phyloP scores from a whole-genome alignment of 495 filamentous ascomycete species.

The Aspergillus steynii region DNA sequence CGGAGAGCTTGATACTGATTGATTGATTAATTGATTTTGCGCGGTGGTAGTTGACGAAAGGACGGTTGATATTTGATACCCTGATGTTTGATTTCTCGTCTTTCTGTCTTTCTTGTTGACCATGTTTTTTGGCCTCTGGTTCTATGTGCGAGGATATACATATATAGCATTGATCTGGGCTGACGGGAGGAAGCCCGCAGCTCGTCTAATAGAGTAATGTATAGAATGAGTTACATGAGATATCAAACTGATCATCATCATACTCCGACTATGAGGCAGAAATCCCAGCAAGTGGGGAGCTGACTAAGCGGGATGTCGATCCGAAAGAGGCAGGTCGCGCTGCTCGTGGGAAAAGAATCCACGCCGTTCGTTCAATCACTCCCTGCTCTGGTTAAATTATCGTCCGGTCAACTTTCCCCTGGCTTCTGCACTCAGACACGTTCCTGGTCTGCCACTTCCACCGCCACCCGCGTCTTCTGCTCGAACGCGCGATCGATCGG shows the following conservation, averaged over 20 bases:
- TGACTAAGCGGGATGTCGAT: background rate
- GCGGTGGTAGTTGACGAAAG: background rate
- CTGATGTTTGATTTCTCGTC: constrained; percentile 18
- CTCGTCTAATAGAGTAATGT: background rate
- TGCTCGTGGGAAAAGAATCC: background rate
- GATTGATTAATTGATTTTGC: constrained; percentile 2
- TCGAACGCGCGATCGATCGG: no score
- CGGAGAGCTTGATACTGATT: constrained; percentile 51
- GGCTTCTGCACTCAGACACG: no score
- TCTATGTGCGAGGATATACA: constrained; percentile 12
- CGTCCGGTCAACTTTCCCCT: no score
- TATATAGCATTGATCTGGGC: constrained; percentile 2
- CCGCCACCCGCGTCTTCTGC: no score
- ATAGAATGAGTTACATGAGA: background rate
- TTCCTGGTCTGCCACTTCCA: no score
- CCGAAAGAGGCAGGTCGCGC: background rate
- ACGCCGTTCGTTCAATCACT: no score
- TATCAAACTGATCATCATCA: no score
- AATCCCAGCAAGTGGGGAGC: background rate
- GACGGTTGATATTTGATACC: constrained; percentile 21
- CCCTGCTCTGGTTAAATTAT: no score
- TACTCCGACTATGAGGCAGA: background rate
- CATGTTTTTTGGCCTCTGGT: background rate
- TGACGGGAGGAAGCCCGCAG: background rate
- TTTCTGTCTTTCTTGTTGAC: background rate